Conservation (phyloP, 2,329 filamentous ascomycete species). For the Colletotrichum sp. region DNA sequence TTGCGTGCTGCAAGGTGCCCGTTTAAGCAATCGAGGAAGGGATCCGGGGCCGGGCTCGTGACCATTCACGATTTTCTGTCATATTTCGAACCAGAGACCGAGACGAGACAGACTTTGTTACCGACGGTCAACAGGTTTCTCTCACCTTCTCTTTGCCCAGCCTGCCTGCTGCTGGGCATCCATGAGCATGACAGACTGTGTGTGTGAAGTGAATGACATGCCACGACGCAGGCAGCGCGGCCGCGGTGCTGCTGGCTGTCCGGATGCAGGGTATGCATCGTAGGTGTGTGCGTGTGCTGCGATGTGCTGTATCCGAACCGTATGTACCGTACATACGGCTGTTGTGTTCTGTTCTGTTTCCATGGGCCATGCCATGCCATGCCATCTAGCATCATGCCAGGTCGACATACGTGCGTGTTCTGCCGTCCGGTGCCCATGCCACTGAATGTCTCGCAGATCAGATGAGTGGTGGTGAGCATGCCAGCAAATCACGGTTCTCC, state of each 20-base stretch:
- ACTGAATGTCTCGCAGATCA: slow-evolving; percentile 3
- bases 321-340: background rate
- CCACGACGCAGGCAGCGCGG: background rate
- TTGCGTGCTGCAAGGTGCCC: slow-evolving; percentile 13
- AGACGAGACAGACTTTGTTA: background rate
- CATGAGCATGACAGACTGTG: background rate
- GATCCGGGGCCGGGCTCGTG: slow-evolving; percentile 1
- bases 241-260: background rate
- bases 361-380: background rate
- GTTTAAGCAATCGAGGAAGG: slow-evolving; percentile 9
- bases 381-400: background rate
- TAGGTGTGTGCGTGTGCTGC: background rate
- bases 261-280: background rate
- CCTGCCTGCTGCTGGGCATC: background rate
- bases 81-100: background rate
- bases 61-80: slow-evolving; percentile 18
- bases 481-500: slow-evolving; percentile 5
- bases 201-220: background rate
- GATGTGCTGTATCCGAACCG: background rate
- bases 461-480: background rate
- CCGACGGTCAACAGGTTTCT: background rate
- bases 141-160: background rate
- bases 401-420: background rate
- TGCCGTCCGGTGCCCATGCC: background rate
- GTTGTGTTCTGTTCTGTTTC: background rate